phyloP scores from a whole-genome alignment of 1,284 basidiomycete species.

The Chiua sp. region DNA sequence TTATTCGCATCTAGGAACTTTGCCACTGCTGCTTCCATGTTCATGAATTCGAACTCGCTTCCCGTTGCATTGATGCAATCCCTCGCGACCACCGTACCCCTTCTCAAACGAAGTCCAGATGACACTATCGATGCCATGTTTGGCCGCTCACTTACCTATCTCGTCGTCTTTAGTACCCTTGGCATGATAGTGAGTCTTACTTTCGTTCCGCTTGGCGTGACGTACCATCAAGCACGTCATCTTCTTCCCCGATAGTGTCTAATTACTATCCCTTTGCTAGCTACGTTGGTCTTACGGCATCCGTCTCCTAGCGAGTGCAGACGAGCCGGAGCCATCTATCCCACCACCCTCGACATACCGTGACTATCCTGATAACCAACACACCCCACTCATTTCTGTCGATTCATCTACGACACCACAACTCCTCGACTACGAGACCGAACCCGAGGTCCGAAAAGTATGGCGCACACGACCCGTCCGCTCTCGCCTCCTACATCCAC shows the following conservation, averaged over 20 bases:
- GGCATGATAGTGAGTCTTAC: constrained; percentile 79
- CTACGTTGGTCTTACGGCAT: constrained; percentile 93
- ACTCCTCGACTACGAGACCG: constrained; percentile 16
- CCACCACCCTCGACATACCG: constrained; percentile 5
- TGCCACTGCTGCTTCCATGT: constrained; percentile 85
- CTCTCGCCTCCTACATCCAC: constrained; percentile 2
- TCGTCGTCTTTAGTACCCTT: constrained; percentile 91
- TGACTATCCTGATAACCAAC: constrained; percentile 14
- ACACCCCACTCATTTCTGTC: background rate
- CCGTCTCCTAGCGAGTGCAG: constrained; percentile 74
- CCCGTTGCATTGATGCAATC: constrained; percentile 94
- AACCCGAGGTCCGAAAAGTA: background rate
- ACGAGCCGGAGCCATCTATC: constrained; percentile 47
- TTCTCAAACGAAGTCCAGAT: constrained; percentile 82
- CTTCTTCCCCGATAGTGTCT: background rate
- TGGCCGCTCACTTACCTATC: constrained; percentile 90
- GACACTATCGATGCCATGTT: constrained; percentile 90
- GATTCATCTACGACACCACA: background rate
- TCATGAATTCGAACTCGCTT: constrained; percentile 93
- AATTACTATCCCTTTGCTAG: constrained; percentile 41
- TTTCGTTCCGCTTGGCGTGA: background rate
- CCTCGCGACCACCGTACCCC: constrained; percentile 84
- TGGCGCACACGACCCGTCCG: background rate
- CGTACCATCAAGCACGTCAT: background rate
- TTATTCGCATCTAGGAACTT: constrained; percentile 61